phyloP scores from a whole-genome alignment of 441 rosid species.

The Pelargonium australe region DNA sequence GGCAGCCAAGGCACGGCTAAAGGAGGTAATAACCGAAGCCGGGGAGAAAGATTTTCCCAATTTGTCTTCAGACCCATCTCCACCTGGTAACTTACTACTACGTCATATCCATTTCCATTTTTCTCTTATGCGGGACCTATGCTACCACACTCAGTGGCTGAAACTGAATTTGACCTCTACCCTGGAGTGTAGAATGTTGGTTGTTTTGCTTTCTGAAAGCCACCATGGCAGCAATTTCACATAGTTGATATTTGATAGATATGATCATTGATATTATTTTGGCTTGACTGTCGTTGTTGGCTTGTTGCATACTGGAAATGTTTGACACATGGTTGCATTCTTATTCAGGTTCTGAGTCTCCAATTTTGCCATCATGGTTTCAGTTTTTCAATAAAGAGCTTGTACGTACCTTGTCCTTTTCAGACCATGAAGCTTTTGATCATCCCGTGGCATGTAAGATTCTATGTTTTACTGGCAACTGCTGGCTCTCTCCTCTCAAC shows the following conservation, averaged over 20 bases:
- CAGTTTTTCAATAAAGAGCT: conserved; percentile 77
- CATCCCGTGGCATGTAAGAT: conserved; percentile 98
- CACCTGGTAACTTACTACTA: conserved; percentile 51
- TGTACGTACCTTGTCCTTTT: conserved; percentile 58
- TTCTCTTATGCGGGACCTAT: conserved; percentile 7
- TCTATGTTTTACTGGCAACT: conserved; percentile 22
- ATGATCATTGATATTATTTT: background rate
- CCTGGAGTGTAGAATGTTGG: conserved; percentile 7
- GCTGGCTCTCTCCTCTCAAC: conserved; percentile 11
- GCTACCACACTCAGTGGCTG: background rate
- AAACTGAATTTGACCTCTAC: conserved; percentile 4
- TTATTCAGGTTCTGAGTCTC: conserved; percentile 66
- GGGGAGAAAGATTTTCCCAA: conserved; percentile 60
- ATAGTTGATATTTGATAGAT: background rate
- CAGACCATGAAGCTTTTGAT: conserved; percentile 96
- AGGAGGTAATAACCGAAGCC: conserved; percentile 63
- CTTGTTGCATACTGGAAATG: conserved; percentile 9
- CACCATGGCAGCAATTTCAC: background rate
- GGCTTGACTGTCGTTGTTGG: background rate
- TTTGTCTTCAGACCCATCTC: conserved; percentile 54
- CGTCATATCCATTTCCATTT: conserved; percentile 25
- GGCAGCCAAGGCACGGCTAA: conserved; percentile 76
- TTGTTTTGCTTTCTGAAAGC: background rate
- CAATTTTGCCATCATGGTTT: conserved; percentile 83
- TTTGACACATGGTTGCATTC: conserved; percentile 19